Conservation (phyloP, 1,284 basidiomycete genomes). For the Sutorius eximius region DNA sequence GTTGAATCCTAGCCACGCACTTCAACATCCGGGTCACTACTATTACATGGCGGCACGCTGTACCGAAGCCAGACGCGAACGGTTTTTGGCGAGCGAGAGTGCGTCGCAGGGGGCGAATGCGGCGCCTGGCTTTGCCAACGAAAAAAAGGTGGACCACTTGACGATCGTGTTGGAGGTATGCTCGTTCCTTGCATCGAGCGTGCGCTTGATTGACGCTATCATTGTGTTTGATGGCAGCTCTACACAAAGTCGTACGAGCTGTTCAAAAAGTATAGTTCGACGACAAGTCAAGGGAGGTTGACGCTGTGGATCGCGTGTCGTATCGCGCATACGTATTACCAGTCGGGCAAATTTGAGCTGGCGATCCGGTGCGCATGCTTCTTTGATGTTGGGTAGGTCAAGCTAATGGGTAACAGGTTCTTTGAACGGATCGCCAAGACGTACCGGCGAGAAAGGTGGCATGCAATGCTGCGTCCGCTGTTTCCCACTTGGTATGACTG, state of each 20-base stretch:
- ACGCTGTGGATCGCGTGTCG: slow-evolving; percentile 84
- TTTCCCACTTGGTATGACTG: slow-evolving; percentile 78
- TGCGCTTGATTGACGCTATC: background rate
- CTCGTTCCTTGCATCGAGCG: background rate
- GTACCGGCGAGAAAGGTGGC: slow-evolving; percentile 82
- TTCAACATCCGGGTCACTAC: slow-evolving; percentile 90
- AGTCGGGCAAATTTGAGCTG: slow-evolving; percentile 77
- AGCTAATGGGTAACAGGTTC: slow-evolving; percentile 55
- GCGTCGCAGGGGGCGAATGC: slow-evolving; percentile 30
- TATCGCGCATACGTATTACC: slow-evolving; percentile 82
- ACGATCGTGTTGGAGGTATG: slow-evolving; percentile 77
- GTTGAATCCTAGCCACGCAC: slow-evolving; percentile 65
- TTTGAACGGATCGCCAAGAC: slow-evolving; percentile 85
- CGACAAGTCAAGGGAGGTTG: slow-evolving; percentile 60
- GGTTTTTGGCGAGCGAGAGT: slow-evolving; percentile 60
- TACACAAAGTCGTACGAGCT: slow-evolving; percentile 89
- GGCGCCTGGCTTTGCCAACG: slow-evolving; percentile 73
- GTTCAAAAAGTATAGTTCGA: slow-evolving; percentile 72
- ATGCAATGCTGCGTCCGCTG: slow-evolving; percentile 66
- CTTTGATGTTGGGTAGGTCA: background rate
- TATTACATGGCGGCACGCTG: slow-evolving; percentile 86
- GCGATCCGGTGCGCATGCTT: slow-evolving; percentile 62
- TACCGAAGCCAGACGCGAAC: slow-evolving; percentile 70
- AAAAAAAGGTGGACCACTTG: slow-evolving; percentile 87
- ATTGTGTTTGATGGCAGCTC: slow-evolving; percentile 49